phyloP scores from a whole-genome alignment of 352 stramenopile species.

The Globisporangium megalacanthum region DNA sequence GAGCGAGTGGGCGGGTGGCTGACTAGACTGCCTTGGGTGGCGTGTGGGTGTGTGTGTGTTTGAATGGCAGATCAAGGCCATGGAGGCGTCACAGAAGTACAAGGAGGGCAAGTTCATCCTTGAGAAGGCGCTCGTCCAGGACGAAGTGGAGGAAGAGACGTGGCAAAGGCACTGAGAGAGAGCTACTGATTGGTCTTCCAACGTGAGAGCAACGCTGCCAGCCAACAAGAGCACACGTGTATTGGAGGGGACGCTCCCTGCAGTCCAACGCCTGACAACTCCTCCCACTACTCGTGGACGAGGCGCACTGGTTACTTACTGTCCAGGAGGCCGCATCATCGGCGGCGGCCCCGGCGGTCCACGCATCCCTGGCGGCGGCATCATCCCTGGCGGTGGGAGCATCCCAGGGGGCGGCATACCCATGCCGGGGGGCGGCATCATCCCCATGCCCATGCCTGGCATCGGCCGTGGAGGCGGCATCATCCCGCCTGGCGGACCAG shows the following conservation, averaged over 20 bases:
- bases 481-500: conserved; percentile 48
- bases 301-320: conserved; percentile 29
- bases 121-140: conserved; percentile 66
- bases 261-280: not conserved
- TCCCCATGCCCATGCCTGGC: conserved; percentile 69
- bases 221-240: not conserved
- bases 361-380: conserved; percentile 69
- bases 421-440: conserved; percentile 74
- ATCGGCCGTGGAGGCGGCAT: conserved; percentile 59
- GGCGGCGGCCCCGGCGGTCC: conserved; percentile 40
- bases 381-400: conserved; percentile 73
- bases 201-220: not conserved
- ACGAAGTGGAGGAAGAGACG: conserved; percentile 47
- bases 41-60: conserved; percentile 5
- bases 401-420: conserved; percentile 68
- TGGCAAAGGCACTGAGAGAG: conserved; percentile 25
- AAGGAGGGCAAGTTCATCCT: conserved; percentile 85
- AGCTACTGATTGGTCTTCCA: not conserved
- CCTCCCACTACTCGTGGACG: no score
- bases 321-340: conserved; percentile 40
- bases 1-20: not conserved
- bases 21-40: not conserved
- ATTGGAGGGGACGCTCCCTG: not conserved
- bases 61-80: conserved; percentile 52
- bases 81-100: conserved; percentile 80